These are phyloP conservation scores for Russula olivacea DNA, from an alignment of 768 basidiomycete species.

Conservation along the genomic window DNA sequence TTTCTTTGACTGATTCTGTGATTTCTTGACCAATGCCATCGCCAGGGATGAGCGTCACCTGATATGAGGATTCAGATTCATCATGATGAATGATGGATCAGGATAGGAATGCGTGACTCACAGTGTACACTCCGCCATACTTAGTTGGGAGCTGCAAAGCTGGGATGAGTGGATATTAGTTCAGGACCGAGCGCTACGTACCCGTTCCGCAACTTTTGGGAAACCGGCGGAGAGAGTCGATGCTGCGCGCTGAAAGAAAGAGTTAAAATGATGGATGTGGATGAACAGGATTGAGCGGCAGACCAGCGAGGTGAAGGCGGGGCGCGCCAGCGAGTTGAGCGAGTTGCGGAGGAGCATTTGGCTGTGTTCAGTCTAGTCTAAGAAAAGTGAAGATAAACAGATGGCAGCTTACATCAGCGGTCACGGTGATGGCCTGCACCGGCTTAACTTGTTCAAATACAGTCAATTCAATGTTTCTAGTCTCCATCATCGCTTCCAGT, in stretches of 20 bases:
- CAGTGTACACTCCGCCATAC: slow-evolving; percentile 90
- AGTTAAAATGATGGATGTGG: slow-evolving; percentile 16
- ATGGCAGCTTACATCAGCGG: too few relatives aligned
- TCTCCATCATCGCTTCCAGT: too few relatives aligned
- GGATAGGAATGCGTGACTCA: slow-evolving; percentile 34
- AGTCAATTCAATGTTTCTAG: too few relatives aligned
- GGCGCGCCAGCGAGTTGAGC: slow-evolving; percentile 47
- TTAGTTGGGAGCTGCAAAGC: slow-evolving; percentile 67
- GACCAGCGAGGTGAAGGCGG: slow-evolving; percentile 48
- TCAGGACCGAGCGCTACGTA: slow-evolving; percentile 34
- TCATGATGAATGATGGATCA: slow-evolving; percentile 14
- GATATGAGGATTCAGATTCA: slow-evolving; percentile 28
- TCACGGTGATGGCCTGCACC: too few relatives aligned
- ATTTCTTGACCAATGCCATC: slow-evolving; percentile 98
- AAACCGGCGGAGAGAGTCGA: slow-evolving; percentile 76
- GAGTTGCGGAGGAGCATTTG: slow-evolving; percentile 48
- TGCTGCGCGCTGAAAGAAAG: slow-evolving; percentile 49
- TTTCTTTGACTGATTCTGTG: slow-evolving; percentile 97
- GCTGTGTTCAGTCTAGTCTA: neutral
- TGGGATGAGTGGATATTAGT: slow-evolving; percentile 15
- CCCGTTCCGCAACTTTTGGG: slow-evolving; percentile 67
- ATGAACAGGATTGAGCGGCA: slow-evolving; percentile 28
- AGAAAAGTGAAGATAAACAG: too few relatives aligned
- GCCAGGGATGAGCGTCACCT: slow-evolving; percentile 97
- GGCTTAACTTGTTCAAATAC: too few relatives aligned